Base-by-base conservation (phyloP, 148 eudicot genomes). In the Limonium bicolor region DNA sequence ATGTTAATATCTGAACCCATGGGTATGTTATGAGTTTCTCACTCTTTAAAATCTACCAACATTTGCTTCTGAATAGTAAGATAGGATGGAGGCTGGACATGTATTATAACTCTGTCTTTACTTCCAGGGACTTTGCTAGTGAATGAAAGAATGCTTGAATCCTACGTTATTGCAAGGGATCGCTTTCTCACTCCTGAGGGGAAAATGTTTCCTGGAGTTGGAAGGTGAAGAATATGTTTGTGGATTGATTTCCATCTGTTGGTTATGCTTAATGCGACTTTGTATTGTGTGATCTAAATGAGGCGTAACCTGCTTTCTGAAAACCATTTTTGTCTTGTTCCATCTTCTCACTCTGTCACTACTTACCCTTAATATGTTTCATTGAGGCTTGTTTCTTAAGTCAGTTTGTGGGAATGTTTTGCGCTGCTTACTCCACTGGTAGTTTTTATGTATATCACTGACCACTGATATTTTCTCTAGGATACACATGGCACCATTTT, bases 401-500 rank as follows among this genome's bases (percentile, higher is more conserved):
- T 23, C 27, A 17, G 41, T 50, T 28, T 36, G 6, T 40, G 9
- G 16, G 33, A 36, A 29, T 1, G 47, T 47, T 21, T 47, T 38
- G 13, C 35, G n/a, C 22, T 42, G 36, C 29, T 20, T 34, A 5
- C 17, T 45, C 21, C 3, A 37, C 22, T 34, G 16, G 28, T 48
- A 6, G 20, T 16, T 29, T 17, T 51, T 44, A 11, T n/a, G n/a
- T n/a, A n/a, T n/a, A n/a, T n/a, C n/a, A n/a, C n/a, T n/a, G n/a
- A n/a, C n/a, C n/a, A n/a, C n/a, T 15, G 13, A 64, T 43, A 35
- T 30, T 58, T 61, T 20, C 23, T 77, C 72, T 57, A 90, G 99
- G 66, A 90, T 90, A 68, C 99, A 90, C 48, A 78, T 90, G 95
- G 95, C 99, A 15, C 99, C 95, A 62, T 90, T 90, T 69, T 72